These are phyloP conservation scores for Silybum marianum DNA, from an alignment of 129 eudicot species.

Conservation along the genomic window DNA sequence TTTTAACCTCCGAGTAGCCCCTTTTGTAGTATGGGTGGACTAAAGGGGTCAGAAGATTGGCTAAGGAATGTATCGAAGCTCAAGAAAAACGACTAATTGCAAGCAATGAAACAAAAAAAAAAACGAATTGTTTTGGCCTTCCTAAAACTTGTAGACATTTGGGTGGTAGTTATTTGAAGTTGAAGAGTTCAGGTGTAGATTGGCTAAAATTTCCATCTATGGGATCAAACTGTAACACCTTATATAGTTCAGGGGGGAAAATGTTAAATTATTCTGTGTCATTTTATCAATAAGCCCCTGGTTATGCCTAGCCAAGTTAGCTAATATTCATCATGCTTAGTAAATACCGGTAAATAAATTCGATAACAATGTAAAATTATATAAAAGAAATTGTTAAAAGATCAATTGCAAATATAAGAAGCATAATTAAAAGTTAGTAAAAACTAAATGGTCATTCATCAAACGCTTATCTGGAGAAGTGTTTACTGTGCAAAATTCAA, in stretches of 20 bases:
- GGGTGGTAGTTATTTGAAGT: background rate
- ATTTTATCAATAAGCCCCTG: background rate
- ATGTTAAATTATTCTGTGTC: background rate
- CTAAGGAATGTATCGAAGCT: background rate
- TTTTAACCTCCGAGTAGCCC: background rate
- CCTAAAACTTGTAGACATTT: background rate
- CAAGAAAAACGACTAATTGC: background rate
- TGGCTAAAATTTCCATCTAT: background rate
- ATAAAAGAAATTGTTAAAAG: too few species aligned
- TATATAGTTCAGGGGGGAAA: background rate
- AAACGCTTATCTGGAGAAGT: too few species aligned
- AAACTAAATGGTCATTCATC: too few species aligned
- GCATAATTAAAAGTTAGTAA: too few species aligned
- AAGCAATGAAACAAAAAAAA: background rate
- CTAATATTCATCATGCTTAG: too few species aligned
- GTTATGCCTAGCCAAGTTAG: too few species aligned
- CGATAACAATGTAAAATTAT: too few species aligned
- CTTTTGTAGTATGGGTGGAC: background rate
- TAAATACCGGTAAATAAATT: too few species aligned
- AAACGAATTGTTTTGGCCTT: background rate
- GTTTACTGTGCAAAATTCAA: too few species aligned
- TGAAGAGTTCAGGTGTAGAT: background rate
- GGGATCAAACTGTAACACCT: background rate
- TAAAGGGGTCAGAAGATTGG: background rate
- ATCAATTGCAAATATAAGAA: too few species aligned